Evolutionary conservation across 1,284 basidiomycete genomes (phyloP), one percentile per base, ranked within the genome.

Genomic region (Rhodotorula sp.): DNA sequence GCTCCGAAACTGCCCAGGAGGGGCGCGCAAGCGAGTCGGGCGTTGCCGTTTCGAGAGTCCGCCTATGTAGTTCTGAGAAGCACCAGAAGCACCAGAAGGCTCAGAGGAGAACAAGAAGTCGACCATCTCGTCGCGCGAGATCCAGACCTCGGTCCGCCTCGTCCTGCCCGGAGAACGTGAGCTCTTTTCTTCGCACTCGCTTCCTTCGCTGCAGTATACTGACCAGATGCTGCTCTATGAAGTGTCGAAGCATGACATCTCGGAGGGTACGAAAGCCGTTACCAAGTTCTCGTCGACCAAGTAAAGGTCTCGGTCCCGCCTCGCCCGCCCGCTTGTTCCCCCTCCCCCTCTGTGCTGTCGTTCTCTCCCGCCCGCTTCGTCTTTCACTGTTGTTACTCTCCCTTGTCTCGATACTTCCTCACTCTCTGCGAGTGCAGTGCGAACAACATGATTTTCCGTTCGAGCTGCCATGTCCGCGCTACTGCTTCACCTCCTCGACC

Each of bases 121-220:
- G 20, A 95, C 92, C 70, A 95, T 95, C 84, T 94, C 92, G 69
- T 93, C 91, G 62, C 91, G 92, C 72, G 92, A 94, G 83, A 94
- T 94, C 80, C 92, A 94, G 83, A 74, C 72, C 8, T 70, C 91
- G 68, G 92, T 94, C 64, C 90, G 92, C 73, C 87, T 96, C 59
- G 94, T 96, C 83, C 89, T 96, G 7, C 93, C 93, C 78, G 88
- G 88, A 81, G 89, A 90, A 82, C 84, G 51, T 26, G 51, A 26
- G 51, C 51, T n/a, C 21, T n/a, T 26, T 14, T 52, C 8, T 14
- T 52, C n/a, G 12, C 51, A n/a, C 21, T n/a, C 39, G 39, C 39
- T 43, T 43, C 39, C 39, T 43, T 43, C 12, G 39, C 39, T 43
- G 10, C 39, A 43, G 39, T 43, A 43, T 43, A 43, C 39, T 43